A percentile compares a stretch with the other conserved stretches of the same genome.
Conservation (phyloP, 495 filamentous ascomycete species). For the Aspergillus homomorphus region DNA sequence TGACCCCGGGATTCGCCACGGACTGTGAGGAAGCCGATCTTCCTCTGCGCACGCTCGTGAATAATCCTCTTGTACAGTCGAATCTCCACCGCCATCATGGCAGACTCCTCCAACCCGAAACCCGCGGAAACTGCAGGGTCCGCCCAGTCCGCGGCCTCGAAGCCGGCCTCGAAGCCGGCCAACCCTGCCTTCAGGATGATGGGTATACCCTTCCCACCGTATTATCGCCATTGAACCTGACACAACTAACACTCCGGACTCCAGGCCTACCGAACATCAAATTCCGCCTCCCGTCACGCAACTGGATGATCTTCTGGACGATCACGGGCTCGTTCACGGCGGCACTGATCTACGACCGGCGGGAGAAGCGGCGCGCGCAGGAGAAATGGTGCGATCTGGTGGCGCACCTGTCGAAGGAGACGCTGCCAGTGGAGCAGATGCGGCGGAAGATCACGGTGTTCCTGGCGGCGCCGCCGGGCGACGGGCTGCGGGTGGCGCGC, state of each 20-base stretch:
- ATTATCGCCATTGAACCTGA: neutral
- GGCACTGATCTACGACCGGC: conserved; percentile 82
- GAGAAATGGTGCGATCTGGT: conserved; percentile 85
- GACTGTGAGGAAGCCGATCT: neutral
- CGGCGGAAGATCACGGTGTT: conserved; percentile 85
- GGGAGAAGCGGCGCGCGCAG: conserved; percentile 77
- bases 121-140: conserved; percentile 30
- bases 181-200: conserved; percentile 75
- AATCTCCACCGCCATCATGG: conserved; percentile 22
- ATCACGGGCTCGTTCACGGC: conserved; percentile 73
- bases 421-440: conserved; percentile 64
- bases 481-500: conserved; percentile 74
- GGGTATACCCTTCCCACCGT: conserved; percentile 39
- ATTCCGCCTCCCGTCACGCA: conserved; percentile 86
- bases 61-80: neutral
- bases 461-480: conserved; percentile 78
- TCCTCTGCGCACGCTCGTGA: neutral
- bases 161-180: conserved; percentile 43
- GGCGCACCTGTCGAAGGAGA: conserved; percentile 77
- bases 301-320: conserved; percentile 93
- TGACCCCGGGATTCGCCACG: neutral
- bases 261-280: conserved; percentile 71
- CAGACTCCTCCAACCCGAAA: conserved; percentile 37
- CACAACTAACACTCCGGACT: neutral
- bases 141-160: conserved; percentile 29